Evolutionary conservation across 768 basidiomycete species (phyloP).

Genomic region (Lactifluus pinguis): DNA sequence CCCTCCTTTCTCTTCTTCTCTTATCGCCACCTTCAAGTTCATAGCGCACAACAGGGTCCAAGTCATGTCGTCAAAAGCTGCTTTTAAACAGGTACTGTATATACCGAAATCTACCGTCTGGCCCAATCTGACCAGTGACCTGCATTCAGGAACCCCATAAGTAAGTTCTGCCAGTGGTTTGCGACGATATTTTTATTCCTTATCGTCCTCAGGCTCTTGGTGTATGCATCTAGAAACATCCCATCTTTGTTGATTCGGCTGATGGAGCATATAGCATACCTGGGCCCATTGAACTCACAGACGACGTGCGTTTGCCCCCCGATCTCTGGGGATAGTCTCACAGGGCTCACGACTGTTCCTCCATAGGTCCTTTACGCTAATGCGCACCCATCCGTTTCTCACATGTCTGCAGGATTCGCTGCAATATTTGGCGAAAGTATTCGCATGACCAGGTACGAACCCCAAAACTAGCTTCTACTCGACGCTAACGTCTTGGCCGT

Average conservation of each 20-base stretch:
- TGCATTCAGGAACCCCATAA: constrained; percentile 37
- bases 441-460: constrained; percentile 61
- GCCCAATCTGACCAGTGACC: constrained; percentile 2
- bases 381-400: constrained; percentile 84
- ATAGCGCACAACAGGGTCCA: constrained; percentile 7
- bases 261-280: constrained; percentile 30
- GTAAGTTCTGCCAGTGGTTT: constrained; percentile 27
- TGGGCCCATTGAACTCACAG: constrained; percentile 51
- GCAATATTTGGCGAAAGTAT: constrained; percentile 84
- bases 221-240: constrained; percentile 13
- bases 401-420: constrained; percentile 83
- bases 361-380: constrained; percentile 80
- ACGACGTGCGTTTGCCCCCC: constrained; percentile 36
- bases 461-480: background rate
- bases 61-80: constrained; percentile 22
- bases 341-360: background rate
- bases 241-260: constrained; percentile 12
- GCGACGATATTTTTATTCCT: background rate
- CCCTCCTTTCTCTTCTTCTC: constrained; percentile 2
- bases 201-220: constrained; percentile 20
- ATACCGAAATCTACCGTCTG: background rate
- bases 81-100: constrained; percentile 28
- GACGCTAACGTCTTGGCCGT: constrained; percentile 3
- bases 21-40: constrained; percentile 4
- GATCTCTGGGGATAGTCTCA: background rate